Evolutionary conservation across 352 stramenopile species (phyloP).

Genomic region (Phytophthora tubulina): DNA sequence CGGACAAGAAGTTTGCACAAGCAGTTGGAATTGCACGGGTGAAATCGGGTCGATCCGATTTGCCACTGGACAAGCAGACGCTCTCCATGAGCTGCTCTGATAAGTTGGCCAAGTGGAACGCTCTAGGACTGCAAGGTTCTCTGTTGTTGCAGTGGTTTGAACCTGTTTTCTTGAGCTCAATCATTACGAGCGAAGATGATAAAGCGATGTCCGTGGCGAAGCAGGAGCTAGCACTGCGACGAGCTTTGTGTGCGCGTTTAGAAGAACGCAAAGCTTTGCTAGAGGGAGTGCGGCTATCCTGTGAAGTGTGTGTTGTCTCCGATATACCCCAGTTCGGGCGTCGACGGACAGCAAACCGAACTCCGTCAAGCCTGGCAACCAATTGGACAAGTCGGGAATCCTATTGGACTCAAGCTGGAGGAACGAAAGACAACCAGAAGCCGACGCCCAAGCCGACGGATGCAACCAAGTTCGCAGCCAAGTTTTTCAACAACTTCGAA

Average conservation of each 20-base stretch:
- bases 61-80: slow-evolving; percentile 86
- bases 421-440: slow-evolving; percentile 1
- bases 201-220: slow-evolving; percentile 41
- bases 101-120: slow-evolving; percentile 92
- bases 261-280: slow-evolving; percentile 29
- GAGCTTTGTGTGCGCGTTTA: slow-evolving; percentile 53
- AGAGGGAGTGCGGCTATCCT: slow-evolving; percentile 12
- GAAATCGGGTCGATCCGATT: slow-evolving; percentile 94
- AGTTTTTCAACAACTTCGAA: slow-evolving; percentile 55
- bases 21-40: slow-evolving; percentile 78
- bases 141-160: slow-evolving; percentile 76
- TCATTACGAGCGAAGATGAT: slow-evolving; percentile 61
- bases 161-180: slow-evolving; percentile 55
- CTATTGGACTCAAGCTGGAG: slow-evolving; percentile 39
- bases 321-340: slow-evolving; percentile 31
- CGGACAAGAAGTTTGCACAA: slow-evolving; percentile 75
- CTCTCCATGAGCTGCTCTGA: slow-evolving; percentile 95
- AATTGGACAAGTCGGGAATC: slow-evolving; percentile 65
- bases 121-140: slow-evolving; percentile 84
- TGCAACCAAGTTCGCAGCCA: slow-evolving; percentile 16
- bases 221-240: slow-evolving; percentile 57
- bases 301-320: slow-evolving; percentile 34
- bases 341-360: slow-evolving; percentile 14
- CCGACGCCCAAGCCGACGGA: slow-evolving; percentile 1
- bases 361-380: slow-evolving; percentile 59